Evolutionary conservation across 2,329 filamentous ascomycete genomes (phyloP).

Genomic region (Cadophora sp.): DNA sequence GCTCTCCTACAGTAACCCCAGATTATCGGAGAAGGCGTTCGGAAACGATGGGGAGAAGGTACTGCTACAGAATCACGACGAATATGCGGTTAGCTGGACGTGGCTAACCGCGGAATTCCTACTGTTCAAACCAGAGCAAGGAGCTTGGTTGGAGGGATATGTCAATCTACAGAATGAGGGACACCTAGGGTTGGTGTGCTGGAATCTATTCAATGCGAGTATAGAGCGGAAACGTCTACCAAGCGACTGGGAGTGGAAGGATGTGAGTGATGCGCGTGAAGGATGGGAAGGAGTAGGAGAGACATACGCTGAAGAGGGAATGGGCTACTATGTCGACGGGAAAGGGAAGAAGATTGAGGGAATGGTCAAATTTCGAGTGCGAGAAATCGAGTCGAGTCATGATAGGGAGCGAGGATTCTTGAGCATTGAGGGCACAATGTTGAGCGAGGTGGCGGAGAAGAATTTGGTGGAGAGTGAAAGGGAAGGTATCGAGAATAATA

Average conservation of each 20-base stretch:
- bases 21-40: conserved; percentile 66
- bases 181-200: conserved; percentile 87
- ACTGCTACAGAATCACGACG: conserved; percentile 66
- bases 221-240: conserved; percentile 82
- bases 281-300: conserved; percentile 45
- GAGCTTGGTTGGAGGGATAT: conserved; percentile 77
- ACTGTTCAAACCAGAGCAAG: conserved; percentile 78
- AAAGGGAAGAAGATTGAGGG: conserved; percentile 73
- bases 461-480: conserved; percentile 62
- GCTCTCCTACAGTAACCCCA: conserved; percentile 73
- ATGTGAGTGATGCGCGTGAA: conserved; percentile 50
- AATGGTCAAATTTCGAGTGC: conserved; percentile 77
- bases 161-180: conserved; percentile 89
- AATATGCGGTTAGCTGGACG: conserved; percentile 85
- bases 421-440: conserved; percentile 87
- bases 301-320: conserved; percentile 59
- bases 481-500: conserved; percentile 46
- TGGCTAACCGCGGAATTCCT: conserved; percentile 91
- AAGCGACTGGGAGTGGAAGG: conserved; percentile 78
- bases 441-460: conserved; percentile 71
- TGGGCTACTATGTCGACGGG: conserved; percentile 78
- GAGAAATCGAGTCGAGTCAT: conserved; percentile 81
- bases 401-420: conserved; percentile 80
- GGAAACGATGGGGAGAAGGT: conserved; percentile 55
- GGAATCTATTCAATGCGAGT: conserved; percentile 90